Evolutionary conservation across 2,329 filamentous ascomycete genomes (phyloP), one percentile per base, ranked within the genome.

Genomic region (Penicillium crustosum): DNA sequence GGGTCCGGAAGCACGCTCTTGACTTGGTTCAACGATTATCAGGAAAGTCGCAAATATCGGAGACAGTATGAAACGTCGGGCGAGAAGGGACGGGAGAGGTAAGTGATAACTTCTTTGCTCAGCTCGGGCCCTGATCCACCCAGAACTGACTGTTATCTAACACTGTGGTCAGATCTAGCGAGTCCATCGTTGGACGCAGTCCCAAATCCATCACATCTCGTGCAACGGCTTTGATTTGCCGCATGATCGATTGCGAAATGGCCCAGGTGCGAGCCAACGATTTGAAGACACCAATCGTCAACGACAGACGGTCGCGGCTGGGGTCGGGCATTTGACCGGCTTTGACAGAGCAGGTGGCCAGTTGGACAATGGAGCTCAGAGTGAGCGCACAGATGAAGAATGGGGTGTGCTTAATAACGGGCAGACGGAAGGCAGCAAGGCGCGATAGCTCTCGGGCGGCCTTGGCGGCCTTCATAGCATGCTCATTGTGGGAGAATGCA

Each of bases 351-450:
- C 91, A 96, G 61, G 89, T 90, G 55, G 88, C 90, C 25, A 95
- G 81, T 68, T 94, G 90, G 4, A 93, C 89, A 65, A 93, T 89
- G 7, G 90, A 90, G 19, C 88, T 89, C 53, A 93, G 79, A 1
- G 90, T 90, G 49, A 94, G 79, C 39, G 89, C 87, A 70, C 90
- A 94, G 35, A 88, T 90, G 77, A 94, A 92, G 75, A 93, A 93
- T 57, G 91, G 90, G 0, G 86, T 92, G 75, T 96, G 91, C 33
- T 85, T 85, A 5, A 88, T 81, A 2, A 93, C 78, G 0, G 87
- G 83, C 53, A 70, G 64, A 17, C 72, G 73, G 56, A 74, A 73
- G 5, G 88, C 85, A 0, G 90, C 89, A 45, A 95, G 84, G 0
- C 89, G 88, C 59, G 88, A 89, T 61, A 96, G 88, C 53, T 89